Evolutionary conservation across 2,329 filamentous ascomycete genomes (phyloP).

Genomic region (Fusarium chuoi): DNA sequence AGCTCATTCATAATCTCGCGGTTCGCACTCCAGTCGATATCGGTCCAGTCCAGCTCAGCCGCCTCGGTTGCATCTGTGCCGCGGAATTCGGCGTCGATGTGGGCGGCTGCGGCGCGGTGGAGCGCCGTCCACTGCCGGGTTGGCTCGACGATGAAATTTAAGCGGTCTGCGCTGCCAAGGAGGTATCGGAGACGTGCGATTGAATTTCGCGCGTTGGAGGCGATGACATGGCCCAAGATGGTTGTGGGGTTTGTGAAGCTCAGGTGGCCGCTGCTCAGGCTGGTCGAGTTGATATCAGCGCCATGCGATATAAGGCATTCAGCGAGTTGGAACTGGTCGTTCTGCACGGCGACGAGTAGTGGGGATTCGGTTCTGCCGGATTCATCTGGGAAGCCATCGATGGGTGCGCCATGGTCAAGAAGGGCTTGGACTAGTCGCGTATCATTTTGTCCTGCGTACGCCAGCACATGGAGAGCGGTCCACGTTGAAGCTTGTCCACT

Average conservation of each 20-base stretch:
- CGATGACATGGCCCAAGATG: neutral
- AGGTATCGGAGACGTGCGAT: neutral
- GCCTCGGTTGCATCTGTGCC: neutral
- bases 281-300: neutral
- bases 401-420: neutral
- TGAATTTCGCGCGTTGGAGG: neutral
- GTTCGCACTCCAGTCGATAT: neutral
- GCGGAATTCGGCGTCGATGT: neutral
- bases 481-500: neutral
- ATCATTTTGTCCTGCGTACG: neutral
- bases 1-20: neutral
- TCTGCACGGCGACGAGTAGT: neutral
- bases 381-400: neutral
- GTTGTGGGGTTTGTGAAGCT: neutral
- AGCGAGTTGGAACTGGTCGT: accelerated
- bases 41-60: neutral
- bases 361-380: neutral
- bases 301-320: neutral
- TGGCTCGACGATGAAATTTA: neutral
- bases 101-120: neutral
- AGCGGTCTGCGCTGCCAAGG: neutral
- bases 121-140: neutral
- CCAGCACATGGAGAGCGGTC: neutral
- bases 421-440: neutral
- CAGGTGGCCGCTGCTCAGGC: neutral